Evolutionary conservation across 768 basidiomycete genomes (phyloP).

Genomic region (Lentinula raphanica): DNA sequence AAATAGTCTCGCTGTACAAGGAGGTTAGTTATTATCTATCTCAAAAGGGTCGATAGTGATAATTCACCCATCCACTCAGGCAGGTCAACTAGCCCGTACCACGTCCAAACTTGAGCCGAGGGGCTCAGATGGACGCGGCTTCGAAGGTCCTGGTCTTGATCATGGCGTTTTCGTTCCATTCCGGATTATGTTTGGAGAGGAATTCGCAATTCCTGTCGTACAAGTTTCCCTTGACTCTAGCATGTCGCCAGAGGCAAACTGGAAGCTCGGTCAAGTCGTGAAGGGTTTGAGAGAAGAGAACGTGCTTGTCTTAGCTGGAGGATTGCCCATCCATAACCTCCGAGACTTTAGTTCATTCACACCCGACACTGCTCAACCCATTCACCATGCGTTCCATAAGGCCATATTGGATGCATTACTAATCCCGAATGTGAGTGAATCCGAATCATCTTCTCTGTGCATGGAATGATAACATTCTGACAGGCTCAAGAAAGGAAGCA

Average conservation of each 20-base stretch:
- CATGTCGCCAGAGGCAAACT: conserved; percentile 56
- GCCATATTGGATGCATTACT: conserved; percentile 55
- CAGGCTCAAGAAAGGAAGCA: conserved; percentile 51
- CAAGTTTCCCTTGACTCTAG: conserved; percentile 63
- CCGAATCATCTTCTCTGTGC: background rate
- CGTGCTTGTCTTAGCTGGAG: conserved; percentile 66
- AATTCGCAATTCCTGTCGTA: conserved; percentile 62
- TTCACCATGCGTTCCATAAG: conserved; percentile 52
- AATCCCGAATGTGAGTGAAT: conserved; percentile 40
- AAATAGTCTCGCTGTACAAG: conserved; percentile 56
- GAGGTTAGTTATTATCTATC: conserved; percentile 28
- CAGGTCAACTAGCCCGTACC: conserved; percentile 48
- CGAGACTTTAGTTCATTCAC: conserved; percentile 46
- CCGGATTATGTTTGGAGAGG: conserved; percentile 70
- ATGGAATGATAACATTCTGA: background rate
- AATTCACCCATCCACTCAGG: conserved; percentile 25
- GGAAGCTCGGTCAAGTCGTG: conserved; percentile 60
- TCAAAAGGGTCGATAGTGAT: background rate
- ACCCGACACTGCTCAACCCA: conserved; percentile 40
- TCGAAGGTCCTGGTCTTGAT: conserved; percentile 60
- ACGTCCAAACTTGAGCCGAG: conserved; percentile 46
- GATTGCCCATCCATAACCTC: conserved; percentile 65
- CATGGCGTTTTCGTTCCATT: conserved; percentile 83
- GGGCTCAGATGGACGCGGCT: conserved; percentile 63
- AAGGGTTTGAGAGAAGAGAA: conserved; percentile 59